Evolutionary conservation across 2,329 filamentous ascomycete species (phyloP), one percentile per base, ranked within the genome.

Genomic region (Teratosphaeria epicoccoides): DNA sequence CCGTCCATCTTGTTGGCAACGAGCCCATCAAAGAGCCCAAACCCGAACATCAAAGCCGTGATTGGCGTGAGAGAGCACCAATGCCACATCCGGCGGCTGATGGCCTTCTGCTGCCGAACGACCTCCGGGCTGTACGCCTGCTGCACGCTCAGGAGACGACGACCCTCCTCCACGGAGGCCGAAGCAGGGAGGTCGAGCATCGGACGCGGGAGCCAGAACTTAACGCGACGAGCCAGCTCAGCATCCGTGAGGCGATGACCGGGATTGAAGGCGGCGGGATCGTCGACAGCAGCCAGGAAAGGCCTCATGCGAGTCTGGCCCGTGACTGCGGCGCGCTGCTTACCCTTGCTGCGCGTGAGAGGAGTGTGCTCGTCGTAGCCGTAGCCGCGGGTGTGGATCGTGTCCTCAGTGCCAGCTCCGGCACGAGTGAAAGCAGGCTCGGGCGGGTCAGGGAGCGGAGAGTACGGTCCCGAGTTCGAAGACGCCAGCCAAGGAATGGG

Each of bases 21-120:
- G 51, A 51, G 14, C 20, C 51, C 43, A 25, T 64, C 63, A 43
- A 61, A 58, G 6, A 46, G 29, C 2, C 63, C 62, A 6, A 58
- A 43, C 17, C 55, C 56, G 43, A 62, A 61, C 40, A 52, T 47
- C 25, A 63, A 46, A 6, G 62, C 52, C 4, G 60, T 45, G 11
- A 56, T 49, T 14, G 62, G 61, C 44, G 55, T 53, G 22, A 56
- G 52, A n/a, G 40, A 43, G 46, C 46, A 50, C 44, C 43, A 24
- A 33, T 22, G 47, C 49, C 56, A 49, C 43, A 46, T 55, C 23
- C 46, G 50, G 20, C 51, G 48, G 20, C 54, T 58, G 50, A 61
- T 53, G 24, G 22, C 33, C 49, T 55, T 52, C 51, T 60, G 59
- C 54, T 58, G 55, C 24, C 37, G 25, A 11, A 49, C 49, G 11